These are phyloP conservation scores for Phycomyces nitens DNA, from an alignment of 192 early-diverging fungal genomes.

Conservation along the genomic window DNA sequence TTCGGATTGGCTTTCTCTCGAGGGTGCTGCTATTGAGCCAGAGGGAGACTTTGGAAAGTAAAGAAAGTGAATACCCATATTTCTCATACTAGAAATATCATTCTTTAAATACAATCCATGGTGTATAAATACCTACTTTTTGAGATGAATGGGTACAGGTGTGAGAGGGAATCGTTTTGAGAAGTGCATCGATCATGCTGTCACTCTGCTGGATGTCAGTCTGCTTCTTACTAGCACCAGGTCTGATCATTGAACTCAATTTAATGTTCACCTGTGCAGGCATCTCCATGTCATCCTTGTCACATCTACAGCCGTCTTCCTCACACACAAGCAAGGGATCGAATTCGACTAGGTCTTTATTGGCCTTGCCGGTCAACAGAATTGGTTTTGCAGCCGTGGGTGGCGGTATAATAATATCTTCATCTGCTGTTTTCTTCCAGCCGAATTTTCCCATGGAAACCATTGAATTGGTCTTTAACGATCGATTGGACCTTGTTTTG, in stretches of 20 bases:
- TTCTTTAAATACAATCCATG: too few species aligned
- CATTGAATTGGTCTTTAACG: too few species aligned
- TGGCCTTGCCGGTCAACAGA: slow-evolving; percentile 3
- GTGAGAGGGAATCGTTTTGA: background rate
- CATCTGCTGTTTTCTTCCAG: too few species aligned
- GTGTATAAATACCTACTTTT: background rate
- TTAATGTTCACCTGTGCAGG: background rate
- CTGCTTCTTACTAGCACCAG: background rate
- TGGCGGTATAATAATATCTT: too few species aligned
- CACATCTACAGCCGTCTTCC: background rate
- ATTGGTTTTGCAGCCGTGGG: too few species aligned
- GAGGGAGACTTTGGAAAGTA: too few species aligned
- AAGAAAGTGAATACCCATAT: too few species aligned
- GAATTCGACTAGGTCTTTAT: slow-evolving; percentile 16
- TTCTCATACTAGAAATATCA: too few species aligned
- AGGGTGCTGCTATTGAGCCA: too few species aligned
- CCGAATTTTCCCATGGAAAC: too few species aligned
- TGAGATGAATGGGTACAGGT: background rate
- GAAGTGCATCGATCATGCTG: background rate
- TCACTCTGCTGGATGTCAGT: background rate
- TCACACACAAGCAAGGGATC: background rate
- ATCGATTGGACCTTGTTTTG: too few species aligned
- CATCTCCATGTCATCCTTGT: slow-evolving; percentile 1
- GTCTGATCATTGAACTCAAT: background rate
- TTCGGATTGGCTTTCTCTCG: too few species aligned